Evolutionary conservation across 2,329 filamentous ascomycete genomes (phyloP).

Genomic region (Pseudogymnoascus verrucosus): DNA sequence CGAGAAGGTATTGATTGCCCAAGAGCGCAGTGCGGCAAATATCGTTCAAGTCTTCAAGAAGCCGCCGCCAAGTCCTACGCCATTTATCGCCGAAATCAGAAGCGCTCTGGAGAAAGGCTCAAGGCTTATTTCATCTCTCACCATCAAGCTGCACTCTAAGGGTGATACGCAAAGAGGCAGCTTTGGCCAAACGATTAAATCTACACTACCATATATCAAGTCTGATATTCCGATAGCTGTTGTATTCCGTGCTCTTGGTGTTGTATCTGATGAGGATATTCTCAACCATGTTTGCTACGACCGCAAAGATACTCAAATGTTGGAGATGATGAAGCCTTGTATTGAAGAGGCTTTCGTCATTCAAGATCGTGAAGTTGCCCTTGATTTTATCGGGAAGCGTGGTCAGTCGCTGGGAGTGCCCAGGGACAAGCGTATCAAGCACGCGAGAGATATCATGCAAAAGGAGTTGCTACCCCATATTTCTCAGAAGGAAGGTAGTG

Average conservation of each 20-base stretch:
- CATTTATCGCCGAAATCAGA: slow-evolving; percentile 90
- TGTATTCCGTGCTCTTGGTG: slow-evolving; percentile 89
- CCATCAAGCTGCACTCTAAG: slow-evolving; percentile 83
- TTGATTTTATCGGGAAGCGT: slow-evolving; percentile 93
- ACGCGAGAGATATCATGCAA: slow-evolving; percentile 88
- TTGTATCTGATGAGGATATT: slow-evolving; percentile 97
- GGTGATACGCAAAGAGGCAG: slow-evolving; percentile 71
- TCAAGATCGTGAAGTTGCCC: slow-evolving; percentile 86
- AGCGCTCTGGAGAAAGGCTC: slow-evolving; percentile 96
- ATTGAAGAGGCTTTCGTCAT: slow-evolving; percentile 96
- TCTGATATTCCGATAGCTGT: slow-evolving; percentile 87
- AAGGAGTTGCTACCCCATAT: slow-evolving; percentile 97
- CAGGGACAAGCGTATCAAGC: slow-evolving; percentile 80
- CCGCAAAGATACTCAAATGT: slow-evolving; percentile 88
- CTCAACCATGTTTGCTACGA: slow-evolving; percentile 97
- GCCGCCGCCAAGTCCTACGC: slow-evolving; percentile 81
- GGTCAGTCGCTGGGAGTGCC: slow-evolving; percentile 68
- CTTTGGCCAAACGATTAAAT: slow-evolving; percentile 81
- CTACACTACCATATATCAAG: slow-evolving; percentile 89
- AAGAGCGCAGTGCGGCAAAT: slow-evolving; percentile 94
- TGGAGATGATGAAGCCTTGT: slow-evolving; percentile 94
- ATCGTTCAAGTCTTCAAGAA: slow-evolving; percentile 99
- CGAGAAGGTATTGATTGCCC: slow-evolving; percentile 96
- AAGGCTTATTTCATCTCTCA: slow-evolving; percentile 83
- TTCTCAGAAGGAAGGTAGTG: slow-evolving; percentile 86